Conservation (phyloP, 768 basidiomycete species). For the Rhizopogon rudus region DNA sequence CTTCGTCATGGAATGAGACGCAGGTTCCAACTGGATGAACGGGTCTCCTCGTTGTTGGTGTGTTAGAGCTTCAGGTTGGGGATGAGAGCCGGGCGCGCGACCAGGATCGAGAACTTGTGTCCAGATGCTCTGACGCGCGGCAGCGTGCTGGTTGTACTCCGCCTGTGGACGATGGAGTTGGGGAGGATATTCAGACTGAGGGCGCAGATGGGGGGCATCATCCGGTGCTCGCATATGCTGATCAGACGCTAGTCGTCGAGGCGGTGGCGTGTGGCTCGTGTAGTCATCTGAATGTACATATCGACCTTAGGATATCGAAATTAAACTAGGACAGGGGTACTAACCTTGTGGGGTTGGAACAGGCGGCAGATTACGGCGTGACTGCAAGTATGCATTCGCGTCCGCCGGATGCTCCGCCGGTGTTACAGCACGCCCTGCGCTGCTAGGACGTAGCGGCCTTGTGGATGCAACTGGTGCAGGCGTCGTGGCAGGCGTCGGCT, state of each 20-base stretch:
- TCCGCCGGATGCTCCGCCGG: constrained; percentile 27
- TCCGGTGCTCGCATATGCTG: constrained; percentile 53
- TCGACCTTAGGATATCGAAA: constrained; percentile 3
- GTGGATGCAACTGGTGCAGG: constrained; percentile 14
- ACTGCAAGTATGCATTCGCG: constrained; percentile 38
- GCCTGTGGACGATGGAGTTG: constrained; percentile 50
- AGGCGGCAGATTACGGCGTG: constrained; percentile 63
- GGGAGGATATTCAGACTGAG: constrained; percentile 52
- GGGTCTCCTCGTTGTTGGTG: constrained; percentile 40
- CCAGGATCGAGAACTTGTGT: constrained; percentile 81
- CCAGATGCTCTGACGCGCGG: constrained; percentile 75
- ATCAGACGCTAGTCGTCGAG: constrained; percentile 50
- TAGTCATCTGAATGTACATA: constrained; percentile 36
- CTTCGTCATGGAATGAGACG: constrained; percentile 77
- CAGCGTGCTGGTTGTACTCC: constrained; percentile 46
- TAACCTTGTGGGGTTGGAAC: constrained; percentile 45
- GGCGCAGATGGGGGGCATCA: constrained; percentile 50
- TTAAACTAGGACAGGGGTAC: constrained; percentile 14
- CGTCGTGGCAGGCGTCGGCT: constrained; percentile 16
- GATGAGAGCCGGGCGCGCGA: constrained; percentile 39
- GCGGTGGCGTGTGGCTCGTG: constrained; percentile 27
- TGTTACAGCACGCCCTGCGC: constrained; percentile 21
- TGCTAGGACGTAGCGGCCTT: constrained; percentile 26
- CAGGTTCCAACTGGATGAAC: constrained; percentile 71
- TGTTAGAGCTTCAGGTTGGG: constrained; percentile 29